A percentile compares a stretch with the other conserved stretches of the same genome.
phyloP scores from a whole-genome alignment of 345 rosid species.

The Arabidopsis thaliana region DNA sequence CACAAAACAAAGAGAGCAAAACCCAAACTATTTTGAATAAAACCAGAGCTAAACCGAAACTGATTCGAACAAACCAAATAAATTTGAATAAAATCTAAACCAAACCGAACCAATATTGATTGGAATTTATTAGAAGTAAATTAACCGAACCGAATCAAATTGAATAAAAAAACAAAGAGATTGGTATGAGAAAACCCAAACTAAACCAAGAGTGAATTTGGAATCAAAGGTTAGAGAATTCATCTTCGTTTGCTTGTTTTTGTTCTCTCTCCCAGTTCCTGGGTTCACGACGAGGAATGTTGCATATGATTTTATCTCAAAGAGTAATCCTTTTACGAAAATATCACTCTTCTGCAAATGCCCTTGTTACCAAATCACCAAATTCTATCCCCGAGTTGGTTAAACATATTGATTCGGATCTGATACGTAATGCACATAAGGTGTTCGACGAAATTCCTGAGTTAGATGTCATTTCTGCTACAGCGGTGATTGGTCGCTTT shows the following conservation, averaged over 20 bases:
- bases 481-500: conserved; percentile 58
- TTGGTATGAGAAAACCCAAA: background rate
- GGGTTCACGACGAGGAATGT: background rate
- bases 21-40: too few relatives aligned
- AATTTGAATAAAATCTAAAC: too few relatives aligned
- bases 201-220: background rate
- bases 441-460: conserved; percentile 65
- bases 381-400: background rate
- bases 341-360: conserved; percentile 25
- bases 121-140: too few relatives aligned
- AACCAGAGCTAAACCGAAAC: too few relatives aligned
- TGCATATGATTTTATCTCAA: conserved; percentile 36
- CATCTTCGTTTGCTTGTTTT: background rate
- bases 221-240: background rate
- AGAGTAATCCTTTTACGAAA: background rate
- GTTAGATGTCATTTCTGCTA: conserved; percentile 58
- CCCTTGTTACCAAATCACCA: conserved; percentile 28
- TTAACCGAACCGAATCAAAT: too few relatives aligned
- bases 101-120: too few relatives aligned
- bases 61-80: too few relatives aligned
- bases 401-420: background rate
- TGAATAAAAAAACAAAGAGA: background rate
- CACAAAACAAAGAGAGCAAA: background rate
- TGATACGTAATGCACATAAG: conserved; percentile 33
- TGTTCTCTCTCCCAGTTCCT: conserved; percentile 3